Evolutionary conservation across 257 asterid species (phyloP).

Genomic region (Solanum lignicaule): DNA sequence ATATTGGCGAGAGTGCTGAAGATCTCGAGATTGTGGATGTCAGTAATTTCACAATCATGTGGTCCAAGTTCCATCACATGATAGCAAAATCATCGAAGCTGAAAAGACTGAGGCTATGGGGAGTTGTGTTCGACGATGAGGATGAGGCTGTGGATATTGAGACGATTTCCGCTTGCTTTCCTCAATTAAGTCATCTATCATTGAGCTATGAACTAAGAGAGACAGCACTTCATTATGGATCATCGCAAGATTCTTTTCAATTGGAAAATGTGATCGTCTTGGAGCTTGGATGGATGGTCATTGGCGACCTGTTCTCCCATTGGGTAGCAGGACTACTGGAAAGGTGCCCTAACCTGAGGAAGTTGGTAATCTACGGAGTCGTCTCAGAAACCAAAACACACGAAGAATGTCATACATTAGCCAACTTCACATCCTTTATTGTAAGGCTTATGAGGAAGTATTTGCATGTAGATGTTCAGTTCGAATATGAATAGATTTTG

Average conservation of each 20-base stretch:
- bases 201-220: slow-evolving; percentile 73
- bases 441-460: slow-evolving; percentile 71
- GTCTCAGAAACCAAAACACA: slow-evolving; percentile 86
- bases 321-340: slow-evolving; percentile 79
- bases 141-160: slow-evolving; percentile 86
- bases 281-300: slow-evolving; percentile 91
- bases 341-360: slow-evolving; percentile 62
- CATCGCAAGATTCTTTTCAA: slow-evolving; percentile 58
- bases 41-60: slow-evolving; percentile 84
- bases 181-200: slow-evolving; percentile 56
- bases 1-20: slow-evolving; percentile 72
- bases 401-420: slow-evolving; percentile 72
- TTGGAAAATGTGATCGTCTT: slow-evolving; percentile 61
- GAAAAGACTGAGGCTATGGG: slow-evolving; percentile 80
- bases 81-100: slow-evolving; percentile 65
- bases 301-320: slow-evolving; percentile 52
- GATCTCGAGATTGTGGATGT: slow-evolving; percentile 84
- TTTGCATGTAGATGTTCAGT: slow-evolving; percentile 61
- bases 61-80: slow-evolving; percentile 89
- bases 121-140: slow-evolving; percentile 84
- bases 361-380: slow-evolving; percentile 68
- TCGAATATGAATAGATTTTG: slow-evolving; percentile 54
- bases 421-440: slow-evolving; percentile 60
- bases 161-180: slow-evolving; percentile 76
- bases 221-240: slow-evolving; percentile 57